Conservation (phyloP, 306 rosid species). For the Lotus japonicus region DNA sequence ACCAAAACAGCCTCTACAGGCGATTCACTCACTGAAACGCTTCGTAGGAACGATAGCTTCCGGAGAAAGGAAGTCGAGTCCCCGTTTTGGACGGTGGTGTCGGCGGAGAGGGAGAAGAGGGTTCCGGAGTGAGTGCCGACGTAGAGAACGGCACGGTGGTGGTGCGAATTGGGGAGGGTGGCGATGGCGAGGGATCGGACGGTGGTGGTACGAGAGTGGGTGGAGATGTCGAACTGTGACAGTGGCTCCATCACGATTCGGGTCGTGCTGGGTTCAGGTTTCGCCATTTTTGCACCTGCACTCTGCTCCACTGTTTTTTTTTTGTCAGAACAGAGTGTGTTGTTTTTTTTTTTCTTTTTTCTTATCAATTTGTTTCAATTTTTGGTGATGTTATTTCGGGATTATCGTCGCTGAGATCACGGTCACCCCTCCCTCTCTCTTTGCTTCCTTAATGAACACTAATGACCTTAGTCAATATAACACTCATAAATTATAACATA, state of each 20-base stretch:
- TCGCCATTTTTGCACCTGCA: constrained; percentile 32
- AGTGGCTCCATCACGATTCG: constrained; percentile 73
- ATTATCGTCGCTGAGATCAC: too few species aligned
- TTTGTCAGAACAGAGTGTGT: neutral
- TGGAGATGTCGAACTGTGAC: constrained; percentile 52
- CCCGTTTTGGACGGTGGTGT: neutral
- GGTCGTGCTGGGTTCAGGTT: constrained; percentile 42
- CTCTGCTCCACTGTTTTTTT: too few species aligned
- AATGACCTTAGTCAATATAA: too few species aligned
- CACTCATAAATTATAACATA: too few species aligned
- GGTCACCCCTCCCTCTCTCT: too few species aligned
- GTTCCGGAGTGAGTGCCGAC: constrained; percentile 72
- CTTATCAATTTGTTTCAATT: too few species aligned
- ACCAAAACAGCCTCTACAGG: constrained; percentile 48
- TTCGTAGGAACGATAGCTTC: constrained; percentile 41
- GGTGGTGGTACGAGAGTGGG: constrained; percentile 40
- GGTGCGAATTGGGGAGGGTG: constrained; percentile 27
- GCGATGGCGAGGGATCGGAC: constrained; percentile 55
- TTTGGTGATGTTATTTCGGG: too few species aligned
- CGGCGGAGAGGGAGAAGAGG: constrained; percentile 51
- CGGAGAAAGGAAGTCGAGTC: constrained; percentile 16
- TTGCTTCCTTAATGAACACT: too few species aligned
- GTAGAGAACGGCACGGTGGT: constrained; percentile 31
- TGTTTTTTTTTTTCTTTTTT: too few species aligned
- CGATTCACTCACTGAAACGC: constrained; percentile 42